Conservation (phyloP, 2,329 filamentous ascomycete genomes). For the Neonectria neomacrospora region DNA sequence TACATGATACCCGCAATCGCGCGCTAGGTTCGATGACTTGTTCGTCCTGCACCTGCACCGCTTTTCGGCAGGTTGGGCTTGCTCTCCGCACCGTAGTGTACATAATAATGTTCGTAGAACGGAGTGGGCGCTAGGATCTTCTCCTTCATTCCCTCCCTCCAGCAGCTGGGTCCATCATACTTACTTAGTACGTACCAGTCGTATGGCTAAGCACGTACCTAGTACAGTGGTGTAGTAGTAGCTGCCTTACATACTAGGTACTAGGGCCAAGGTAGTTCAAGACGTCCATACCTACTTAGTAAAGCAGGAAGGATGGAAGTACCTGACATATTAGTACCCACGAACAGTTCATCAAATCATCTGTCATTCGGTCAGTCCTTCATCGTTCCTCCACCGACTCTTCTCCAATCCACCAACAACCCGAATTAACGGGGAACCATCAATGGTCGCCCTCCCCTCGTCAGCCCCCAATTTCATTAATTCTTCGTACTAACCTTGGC, state of each 20-base stretch:
- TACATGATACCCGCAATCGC: background rate
- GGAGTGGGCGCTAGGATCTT: background rate
- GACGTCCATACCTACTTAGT: background rate
- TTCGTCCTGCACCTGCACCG: conserved; percentile 6
- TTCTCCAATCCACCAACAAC: conserved; percentile 1
- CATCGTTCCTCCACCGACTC: conserved; percentile 6
- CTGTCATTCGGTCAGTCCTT: conserved; percentile 3
- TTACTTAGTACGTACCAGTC: background rate
- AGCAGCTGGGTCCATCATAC: background rate
- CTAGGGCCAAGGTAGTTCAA: background rate
- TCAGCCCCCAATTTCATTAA: conserved; percentile 4
- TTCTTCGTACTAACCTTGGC: background rate
- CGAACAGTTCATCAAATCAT: conserved; percentile 8
- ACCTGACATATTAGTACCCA: background rate
- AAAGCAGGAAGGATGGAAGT: background rate
- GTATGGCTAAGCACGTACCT: background rate
- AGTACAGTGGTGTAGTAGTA: background rate
- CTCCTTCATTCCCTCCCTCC: background rate
- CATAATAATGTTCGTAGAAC: too few relatives aligned
- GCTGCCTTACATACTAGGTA: background rate
- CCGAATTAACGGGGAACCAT: background rate
- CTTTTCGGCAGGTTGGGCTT: background rate
- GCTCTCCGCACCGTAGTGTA: background rate
- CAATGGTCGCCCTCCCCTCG: background rate
- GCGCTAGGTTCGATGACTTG: conserved; percentile 20